These are phyloP conservation scores for Penicillium griseofulvum DNA, from an alignment of 2,329 filamentous ascomycete species.

Conservation along the genomic window DNA sequence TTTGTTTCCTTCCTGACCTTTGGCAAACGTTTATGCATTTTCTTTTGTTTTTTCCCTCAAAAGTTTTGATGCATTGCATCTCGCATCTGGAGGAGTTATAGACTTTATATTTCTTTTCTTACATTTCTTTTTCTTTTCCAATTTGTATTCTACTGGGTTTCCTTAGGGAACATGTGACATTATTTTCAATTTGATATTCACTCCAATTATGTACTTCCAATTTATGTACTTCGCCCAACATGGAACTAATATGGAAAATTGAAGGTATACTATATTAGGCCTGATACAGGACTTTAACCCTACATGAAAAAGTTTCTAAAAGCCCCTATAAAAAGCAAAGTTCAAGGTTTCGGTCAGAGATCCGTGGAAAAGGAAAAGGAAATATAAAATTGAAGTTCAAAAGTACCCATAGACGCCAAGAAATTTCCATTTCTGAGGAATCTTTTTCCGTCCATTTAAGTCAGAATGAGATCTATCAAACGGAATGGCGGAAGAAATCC, in stretches of 20 bases:
- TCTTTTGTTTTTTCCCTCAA: slow-evolving; percentile 2
- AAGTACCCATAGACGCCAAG: neutral
- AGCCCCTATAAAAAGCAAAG: neutral
- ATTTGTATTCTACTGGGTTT: neutral
- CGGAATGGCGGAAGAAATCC: neutral
- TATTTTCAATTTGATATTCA: neutral
- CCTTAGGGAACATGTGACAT: neutral
- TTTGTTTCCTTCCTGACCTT: slow-evolving; percentile 14
- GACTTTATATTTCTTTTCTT: slow-evolving; percentile 6
- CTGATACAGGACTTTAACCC: too few species aligned
- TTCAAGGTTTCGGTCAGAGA: slow-evolving; percentile 3
- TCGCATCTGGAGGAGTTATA: slow-evolving; percentile 18
- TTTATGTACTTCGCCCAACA: neutral
- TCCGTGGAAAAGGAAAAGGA: neutral
- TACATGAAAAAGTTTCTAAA: too few species aligned
- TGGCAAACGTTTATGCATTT: slow-evolving; percentile 15
- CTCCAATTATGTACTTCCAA: neutral
- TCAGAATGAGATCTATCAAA: slow-evolving; percentile 1
- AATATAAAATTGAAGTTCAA: neutral
- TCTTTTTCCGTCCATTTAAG: neutral
- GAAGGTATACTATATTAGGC: too few species aligned
- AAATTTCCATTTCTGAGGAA: neutral
- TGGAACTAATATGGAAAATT: too few species aligned
- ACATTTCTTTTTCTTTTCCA: neutral
- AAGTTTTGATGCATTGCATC: slow-evolving; percentile 13